phyloP scores from a whole-genome alignment of 1,284 basidiomycete genomes.

The Cryptococcus sp. region DNA sequence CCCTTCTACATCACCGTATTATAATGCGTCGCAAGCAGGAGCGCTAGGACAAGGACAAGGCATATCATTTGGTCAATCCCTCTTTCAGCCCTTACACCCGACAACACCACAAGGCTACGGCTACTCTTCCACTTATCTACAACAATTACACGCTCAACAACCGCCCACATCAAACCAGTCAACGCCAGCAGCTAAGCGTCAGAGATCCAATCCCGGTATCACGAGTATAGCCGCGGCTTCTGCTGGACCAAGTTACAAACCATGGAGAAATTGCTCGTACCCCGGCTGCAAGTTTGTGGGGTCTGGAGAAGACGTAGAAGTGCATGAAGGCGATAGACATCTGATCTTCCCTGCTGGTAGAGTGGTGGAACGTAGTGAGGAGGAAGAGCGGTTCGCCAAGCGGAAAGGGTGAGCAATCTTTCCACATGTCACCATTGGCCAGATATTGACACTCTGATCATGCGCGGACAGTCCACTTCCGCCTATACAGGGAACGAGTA shows the following conservation, averaged over 20 bases:
- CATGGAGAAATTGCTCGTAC: constrained; percentile 61
- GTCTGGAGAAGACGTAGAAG: constrained; percentile 70
- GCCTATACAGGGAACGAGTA: constrained; percentile 75
- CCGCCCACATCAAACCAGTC: too few relatives aligned
- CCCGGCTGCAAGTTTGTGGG: constrained; percentile 72
- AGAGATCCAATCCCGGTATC: constrained; percentile 3
- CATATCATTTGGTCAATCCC: constrained; percentile 21
- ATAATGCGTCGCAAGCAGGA: background rate
- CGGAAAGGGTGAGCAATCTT: constrained; percentile 60
- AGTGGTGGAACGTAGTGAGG: constrained; percentile 57
- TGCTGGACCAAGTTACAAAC: constrained; percentile 11
- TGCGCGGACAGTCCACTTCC: constrained; percentile 44
- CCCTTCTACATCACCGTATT: background rate
- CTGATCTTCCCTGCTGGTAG: constrained; percentile 69
- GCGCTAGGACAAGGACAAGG: background rate
- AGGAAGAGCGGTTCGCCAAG: constrained; percentile 61
- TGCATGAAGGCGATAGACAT: constrained; percentile 88
- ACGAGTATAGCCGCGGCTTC: background rate
- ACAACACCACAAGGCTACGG: constrained; percentile 61
- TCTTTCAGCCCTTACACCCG: constrained; percentile 28
- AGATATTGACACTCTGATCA: too few relatives aligned
- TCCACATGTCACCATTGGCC: background rate
- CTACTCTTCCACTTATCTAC: constrained; percentile 58
- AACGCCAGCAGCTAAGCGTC: constrained; percentile 12
- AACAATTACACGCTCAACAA: too few relatives aligned